A percentile compares a stretch with the other conserved stretches of the same genome.
Conservation (phyloP, 768 basidiomycete species). For the Leccinum fibrillosum region DNA sequence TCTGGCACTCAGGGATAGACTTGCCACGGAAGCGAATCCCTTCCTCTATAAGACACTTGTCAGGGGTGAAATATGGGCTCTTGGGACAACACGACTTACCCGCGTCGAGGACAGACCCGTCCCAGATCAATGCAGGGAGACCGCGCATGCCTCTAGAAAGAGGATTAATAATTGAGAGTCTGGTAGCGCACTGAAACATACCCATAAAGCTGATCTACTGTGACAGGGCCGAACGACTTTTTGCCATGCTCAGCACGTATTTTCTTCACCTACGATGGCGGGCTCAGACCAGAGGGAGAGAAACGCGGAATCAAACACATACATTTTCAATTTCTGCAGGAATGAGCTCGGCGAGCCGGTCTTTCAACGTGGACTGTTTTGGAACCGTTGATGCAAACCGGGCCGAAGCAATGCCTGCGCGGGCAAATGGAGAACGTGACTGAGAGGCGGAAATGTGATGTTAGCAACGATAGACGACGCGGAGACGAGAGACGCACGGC, state of each 20-base stretch:
- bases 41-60: slow-evolving; percentile 56
- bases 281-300: slow-evolving; percentile 5
- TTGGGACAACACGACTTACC: slow-evolving; percentile 41
- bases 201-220: slow-evolving; percentile 92
- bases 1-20: slow-evolving; percentile 88
- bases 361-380: slow-evolving; percentile 80
- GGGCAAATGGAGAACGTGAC: slow-evolving; percentile 50
- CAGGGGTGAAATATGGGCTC: neutral
- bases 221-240: slow-evolving; percentile 89
- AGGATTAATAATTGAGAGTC: slow-evolving; percentile 3
- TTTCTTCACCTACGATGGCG: slow-evolving; percentile 61
- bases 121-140: slow-evolving; percentile 95
- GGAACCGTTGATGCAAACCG: slow-evolving; percentile 64
- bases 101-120: slow-evolving; percentile 94
- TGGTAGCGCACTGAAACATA: slow-evolving; percentile 21
- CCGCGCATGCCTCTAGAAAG: slow-evolving; percentile 75
- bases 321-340: slow-evolving; percentile 64
- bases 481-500: slow-evolving; percentile 33
- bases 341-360: slow-evolving; percentile 90
- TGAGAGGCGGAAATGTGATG: slow-evolving; percentile 15
- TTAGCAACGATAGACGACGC: too few species aligned
- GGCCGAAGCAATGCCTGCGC: slow-evolving; percentile 42
- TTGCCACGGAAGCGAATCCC: slow-evolving; percentile 98
- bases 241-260: slow-evolving; percentile 85
- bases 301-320: neutral